A percentile compares a stretch with the other conserved stretches of the same genome.
These are phyloP conservation scores for Pseudocercospora pini-densiflorae DNA, from an alignment of 2,329 filamentous ascomycete species.

Conservation along the genomic window DNA sequence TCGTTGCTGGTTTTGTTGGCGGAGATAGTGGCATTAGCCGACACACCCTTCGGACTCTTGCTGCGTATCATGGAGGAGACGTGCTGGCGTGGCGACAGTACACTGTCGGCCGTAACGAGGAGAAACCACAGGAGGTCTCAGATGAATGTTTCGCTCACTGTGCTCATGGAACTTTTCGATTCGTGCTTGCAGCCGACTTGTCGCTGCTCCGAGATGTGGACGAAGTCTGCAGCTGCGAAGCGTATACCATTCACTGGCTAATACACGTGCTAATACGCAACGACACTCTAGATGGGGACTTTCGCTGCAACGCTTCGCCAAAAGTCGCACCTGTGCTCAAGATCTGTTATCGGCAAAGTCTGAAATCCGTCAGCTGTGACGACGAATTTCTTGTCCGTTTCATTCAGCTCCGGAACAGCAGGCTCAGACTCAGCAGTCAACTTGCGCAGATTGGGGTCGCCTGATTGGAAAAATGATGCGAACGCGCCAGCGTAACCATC, in stretches of 20 bases:
- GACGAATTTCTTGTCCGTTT: constrained; percentile 55
- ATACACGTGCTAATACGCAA: neutral
- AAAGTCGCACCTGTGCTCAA: constrained; percentile 58
- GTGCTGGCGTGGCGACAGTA: constrained; percentile 26
- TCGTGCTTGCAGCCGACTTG: constrained; percentile 41
- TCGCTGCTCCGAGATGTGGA: constrained; percentile 44
- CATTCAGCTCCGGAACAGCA: constrained; percentile 52
- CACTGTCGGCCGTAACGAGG: constrained; percentile 28
- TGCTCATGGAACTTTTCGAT: constrained; percentile 32
- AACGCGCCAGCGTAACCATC: constrained; percentile 63
- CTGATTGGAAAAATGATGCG: constrained; percentile 64
- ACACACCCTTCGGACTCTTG: constrained; percentile 23
- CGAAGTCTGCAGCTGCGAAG: constrained; percentile 30
- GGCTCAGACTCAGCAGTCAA: constrained; percentile 51
- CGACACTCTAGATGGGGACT: constrained; percentile 47
- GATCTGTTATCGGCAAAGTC: constrained; percentile 42
- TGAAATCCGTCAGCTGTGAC: constrained; percentile 53
- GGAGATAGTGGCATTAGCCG: constrained; percentile 32
- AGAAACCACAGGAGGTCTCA: constrained; percentile 20
- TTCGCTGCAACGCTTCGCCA: constrained; percentile 55
- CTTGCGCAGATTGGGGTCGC: constrained; percentile 63
- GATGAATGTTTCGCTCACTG: constrained; percentile 27
- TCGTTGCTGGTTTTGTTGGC: constrained; percentile 29
- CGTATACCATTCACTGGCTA: neutral
- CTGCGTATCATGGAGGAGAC: constrained; percentile 16